Conservation (phyloP, 2,329 filamentous ascomycete species). For the Cladophialophora carrionii region DNA sequence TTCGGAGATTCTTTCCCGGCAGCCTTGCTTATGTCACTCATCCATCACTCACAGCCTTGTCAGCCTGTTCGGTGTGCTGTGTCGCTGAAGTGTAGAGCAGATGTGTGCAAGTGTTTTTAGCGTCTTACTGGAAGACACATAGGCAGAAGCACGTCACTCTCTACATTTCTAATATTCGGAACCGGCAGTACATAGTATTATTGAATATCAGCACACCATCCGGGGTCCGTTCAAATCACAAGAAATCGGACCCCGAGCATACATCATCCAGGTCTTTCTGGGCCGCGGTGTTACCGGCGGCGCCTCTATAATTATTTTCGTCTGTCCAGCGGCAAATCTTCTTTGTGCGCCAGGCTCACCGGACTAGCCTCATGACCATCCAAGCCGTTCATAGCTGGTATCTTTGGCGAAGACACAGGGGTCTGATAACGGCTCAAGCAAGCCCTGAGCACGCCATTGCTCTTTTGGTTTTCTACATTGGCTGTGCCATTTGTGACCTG, state of each 20-base stretch:
- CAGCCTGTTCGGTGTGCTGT: neutral
- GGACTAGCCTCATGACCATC: conserved; percentile 34
- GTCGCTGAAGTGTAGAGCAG: neutral
- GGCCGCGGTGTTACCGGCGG: too few relatives aligned
- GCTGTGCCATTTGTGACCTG: neutral
- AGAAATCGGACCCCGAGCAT: neutral
- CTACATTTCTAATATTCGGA: neutral
- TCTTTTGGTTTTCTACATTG: neutral
- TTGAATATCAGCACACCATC: neutral
- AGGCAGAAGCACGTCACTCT: neutral
- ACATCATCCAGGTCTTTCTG: neutral
- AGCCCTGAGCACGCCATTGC: conserved; percentile 8
- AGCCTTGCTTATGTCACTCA: conserved; percentile 4
- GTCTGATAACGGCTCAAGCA: conserved; percentile 25
- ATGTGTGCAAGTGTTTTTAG: neutral
- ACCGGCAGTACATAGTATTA: neutral
- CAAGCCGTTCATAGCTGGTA: conserved; percentile 35
- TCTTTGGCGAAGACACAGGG: conserved; percentile 29
- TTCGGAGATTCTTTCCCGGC: conserved; percentile 7
- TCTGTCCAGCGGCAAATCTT: conserved; percentile 20
- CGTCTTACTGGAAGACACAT: neutral
- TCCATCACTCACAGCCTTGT: neutral
- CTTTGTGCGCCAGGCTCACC: conserved; percentile 19
- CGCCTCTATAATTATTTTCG: conserved; percentile 19
- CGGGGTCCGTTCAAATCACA: neutral